Evolutionary conservation across 2,329 filamentous ascomycete genomes (phyloP).

Genomic region (Teratosphaeria gauchensis): DNA sequence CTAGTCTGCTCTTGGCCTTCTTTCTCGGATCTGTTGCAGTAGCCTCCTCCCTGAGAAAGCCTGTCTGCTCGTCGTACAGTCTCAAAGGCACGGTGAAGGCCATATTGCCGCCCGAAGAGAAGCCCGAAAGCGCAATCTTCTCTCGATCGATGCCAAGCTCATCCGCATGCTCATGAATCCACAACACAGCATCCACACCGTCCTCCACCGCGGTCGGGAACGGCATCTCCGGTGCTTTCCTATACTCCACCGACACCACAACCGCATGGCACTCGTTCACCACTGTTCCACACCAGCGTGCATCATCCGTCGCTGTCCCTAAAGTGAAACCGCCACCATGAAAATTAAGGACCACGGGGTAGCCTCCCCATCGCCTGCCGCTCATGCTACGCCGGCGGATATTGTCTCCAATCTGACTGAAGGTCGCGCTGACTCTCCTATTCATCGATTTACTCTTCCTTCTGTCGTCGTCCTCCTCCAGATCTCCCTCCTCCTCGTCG

Average conservation of each 20-base stretch:
- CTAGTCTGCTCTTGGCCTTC: constrained; percentile 9
- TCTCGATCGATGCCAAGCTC: constrained; percentile 48
- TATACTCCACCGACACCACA: constrained; percentile 52
- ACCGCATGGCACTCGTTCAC: constrained; percentile 48
- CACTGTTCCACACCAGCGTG: constrained; percentile 48
- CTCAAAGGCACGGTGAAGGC: constrained; percentile 52
- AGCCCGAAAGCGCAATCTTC: constrained; percentile 50
- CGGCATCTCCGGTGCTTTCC: constrained; percentile 50
- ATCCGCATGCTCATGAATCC: constrained; percentile 45
- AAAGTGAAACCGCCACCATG: constrained; percentile 56
- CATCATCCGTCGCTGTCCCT: constrained; percentile 51
- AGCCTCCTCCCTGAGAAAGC: constrained; percentile 16
- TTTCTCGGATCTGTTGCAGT: background rate
- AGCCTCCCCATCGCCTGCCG: constrained; percentile 32
- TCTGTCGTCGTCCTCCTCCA: constrained; percentile 4
- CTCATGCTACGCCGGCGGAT: constrained; percentile 18
- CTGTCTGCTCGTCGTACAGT: constrained; percentile 39
- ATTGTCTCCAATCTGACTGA: constrained; percentile 12
- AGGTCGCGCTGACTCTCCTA: constrained; percentile 14
- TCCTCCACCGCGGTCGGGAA: constrained; percentile 57
- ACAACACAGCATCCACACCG: constrained; percentile 51
- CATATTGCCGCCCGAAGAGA: constrained; percentile 55
- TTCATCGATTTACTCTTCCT: constrained; percentile 12
- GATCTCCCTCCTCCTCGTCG: constrained; percentile 3
- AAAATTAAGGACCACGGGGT: constrained; percentile 53